A percentile compares a stretch with the other conserved stretches of the same genome.
These are phyloP conservation scores for Agaricus sinodeliciosus DNA, from an alignment of 768 basidiomycete species.

Conservation along the genomic window DNA sequence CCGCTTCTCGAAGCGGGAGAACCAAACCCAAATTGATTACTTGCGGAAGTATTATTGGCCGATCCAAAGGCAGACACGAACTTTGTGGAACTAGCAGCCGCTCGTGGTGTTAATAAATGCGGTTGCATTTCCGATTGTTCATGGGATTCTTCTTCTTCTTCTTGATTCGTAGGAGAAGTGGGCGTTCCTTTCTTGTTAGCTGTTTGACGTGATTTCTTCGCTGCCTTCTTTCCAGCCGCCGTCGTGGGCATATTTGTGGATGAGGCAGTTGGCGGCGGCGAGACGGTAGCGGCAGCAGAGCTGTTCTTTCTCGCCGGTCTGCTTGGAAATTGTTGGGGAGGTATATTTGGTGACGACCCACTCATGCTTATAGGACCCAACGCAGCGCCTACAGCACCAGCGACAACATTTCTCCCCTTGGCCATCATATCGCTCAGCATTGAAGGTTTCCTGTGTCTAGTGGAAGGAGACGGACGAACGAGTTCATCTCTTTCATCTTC, in stretches of 20 bases:
- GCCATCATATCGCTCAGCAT: conserved; percentile 7
- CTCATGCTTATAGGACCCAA: not conserved
- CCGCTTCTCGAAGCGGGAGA: conserved; percentile 1
- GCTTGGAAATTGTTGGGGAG: not conserved
- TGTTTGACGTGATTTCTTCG: conserved; percentile 2
- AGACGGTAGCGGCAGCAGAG: not conserved
- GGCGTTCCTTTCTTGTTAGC: conserved; percentile 1
- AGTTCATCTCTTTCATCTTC: conserved; percentile 3
- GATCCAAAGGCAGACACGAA: not conserved
- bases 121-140: not conserved
- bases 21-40: not conserved
- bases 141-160: conserved; percentile 3
- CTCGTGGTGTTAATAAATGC: not conserved
- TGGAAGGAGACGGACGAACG: not conserved
- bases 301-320: not conserved
- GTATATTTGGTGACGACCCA: not conserved
- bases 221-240: not conserved
- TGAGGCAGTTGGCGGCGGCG: not conserved
- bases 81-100: not conserved
- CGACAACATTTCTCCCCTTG: conserved; percentile 3
- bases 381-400: conserved; percentile 5
- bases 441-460: conserved; percentile 2
- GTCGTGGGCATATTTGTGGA: not conserved
- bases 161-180: not conserved
- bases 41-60: not conserved